Base-by-base conservation (phyloP, 2,329 filamentous ascomycete species). In the Aspergillus arachidicola region DNA sequence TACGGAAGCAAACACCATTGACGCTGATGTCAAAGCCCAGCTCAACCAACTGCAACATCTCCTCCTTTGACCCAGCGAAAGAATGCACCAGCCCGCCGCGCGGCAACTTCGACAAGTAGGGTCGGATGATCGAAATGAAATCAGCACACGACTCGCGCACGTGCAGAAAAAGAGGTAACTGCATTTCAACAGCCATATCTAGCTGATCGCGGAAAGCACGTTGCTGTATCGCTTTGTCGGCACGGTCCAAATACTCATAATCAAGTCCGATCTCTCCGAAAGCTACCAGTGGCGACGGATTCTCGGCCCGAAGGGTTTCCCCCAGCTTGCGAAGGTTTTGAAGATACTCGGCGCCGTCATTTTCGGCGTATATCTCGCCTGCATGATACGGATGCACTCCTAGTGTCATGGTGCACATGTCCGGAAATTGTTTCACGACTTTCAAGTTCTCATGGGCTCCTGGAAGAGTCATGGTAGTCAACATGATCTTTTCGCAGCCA, bases 71-170 rank as follows among this genome's bases (percentile, higher is more conserved):
- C 5, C 93, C 94, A 0, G 93, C 97, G 73, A 97, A 97, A 70
- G 89, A 93, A 79, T 97, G 94, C 57, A 97, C 94, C 12, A 96
- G 86, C 6, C 91, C 94, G 4, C 73, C 67, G 2, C 73, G 70
- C 3, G 79, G 79, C 4, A 83, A 68, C 4, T 64, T 66, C 0
- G 69, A 51, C 0, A 81, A 30, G 62, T 82, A 84, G 0, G 78
- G 77, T 16, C 68, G 69, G 10, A 85, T 74, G 19, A 81, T 76
- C 0, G 67, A 64, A 1, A 81, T 73, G 34, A 84, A 83, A 36
- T 84, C 81, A 2, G 76, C 73, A 32, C 78, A 81, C 0, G 81
- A 77, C 23, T 76, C 76, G 6, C 82, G 77, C 32, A 79, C 81
- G 60, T 38, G 81, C 16, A 73, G 43, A 30, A 73, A 73, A 2